Evolutionary conservation across 768 basidiomycete species (phyloP), one percentile per base, ranked within the genome.

Genomic region (Lentinula edodes): DNA sequence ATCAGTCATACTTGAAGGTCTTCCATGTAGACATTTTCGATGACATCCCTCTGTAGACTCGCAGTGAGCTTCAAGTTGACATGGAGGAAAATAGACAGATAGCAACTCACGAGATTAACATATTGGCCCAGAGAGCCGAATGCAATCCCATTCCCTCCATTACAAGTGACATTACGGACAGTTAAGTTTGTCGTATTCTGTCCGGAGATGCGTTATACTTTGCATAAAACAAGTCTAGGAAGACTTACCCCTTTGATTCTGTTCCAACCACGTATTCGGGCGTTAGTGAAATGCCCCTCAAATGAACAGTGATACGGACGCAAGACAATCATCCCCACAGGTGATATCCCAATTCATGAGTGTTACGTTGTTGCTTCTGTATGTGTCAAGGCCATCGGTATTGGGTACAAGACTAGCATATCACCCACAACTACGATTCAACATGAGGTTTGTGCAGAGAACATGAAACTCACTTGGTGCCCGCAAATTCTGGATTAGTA

Each of bases 321-420:
- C 84, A n/a, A 86, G 70, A 61, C 84, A 86, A 64, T 86, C 84
- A 66, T 86, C 85, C 16, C 84, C 83, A 58, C 78, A 82, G n/a
- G 83, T 85, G 16, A 86, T 74, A 70, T 86, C 83, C 80, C 80
- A 86, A 66, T 86, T 83, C 41, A 79, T 63, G 61, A 87, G 65
- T 2, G 77, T 70, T 38, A 86, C 69, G 5, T 72, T 66, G 62
- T 82, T 75, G 61, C 81, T 82, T 35, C 83, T 75, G 64, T 80
- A 86, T 0, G 82, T 85, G 67, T 84, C 75, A 57, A 84, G 83
- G 1, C 84, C 84, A 71, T 86, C 85, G 4, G 84, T 86, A 67
- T 86, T 86, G 45, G 80, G 82, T 0, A 85, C 83, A 60, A 82
- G 76, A 63, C 80, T 84, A 43, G 18, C 9, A 23, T 7, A 36